phyloP scores from a whole-genome alignment of 306 rosid species.

The Rubus idaeus region DNA sequence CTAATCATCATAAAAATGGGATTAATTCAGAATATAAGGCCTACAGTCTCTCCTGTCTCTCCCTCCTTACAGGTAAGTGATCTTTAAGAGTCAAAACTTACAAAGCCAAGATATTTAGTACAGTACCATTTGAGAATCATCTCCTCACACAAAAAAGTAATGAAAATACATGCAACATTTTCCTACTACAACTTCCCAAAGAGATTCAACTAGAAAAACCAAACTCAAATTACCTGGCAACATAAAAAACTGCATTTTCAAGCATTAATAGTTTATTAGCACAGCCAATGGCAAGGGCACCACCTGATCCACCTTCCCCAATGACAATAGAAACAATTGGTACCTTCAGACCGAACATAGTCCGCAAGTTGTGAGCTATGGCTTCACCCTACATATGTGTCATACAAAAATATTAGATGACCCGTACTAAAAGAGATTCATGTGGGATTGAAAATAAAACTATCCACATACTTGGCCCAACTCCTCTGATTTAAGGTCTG shows the following conservation, averaged over 20 bases:
- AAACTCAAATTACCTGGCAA: conserved; percentile 71
- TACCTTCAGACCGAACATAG: conserved; percentile 95
- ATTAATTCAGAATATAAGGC: conserved; percentile 3
- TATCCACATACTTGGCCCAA: conserved; percentile 70
- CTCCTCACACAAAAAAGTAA: background rate
- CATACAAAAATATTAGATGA: conserved; percentile 29
- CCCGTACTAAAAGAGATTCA: conserved; percentile 22
- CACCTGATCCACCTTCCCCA: conserved; percentile 99
- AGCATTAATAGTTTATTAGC: conserved; percentile 94
- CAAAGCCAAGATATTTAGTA: conserved; percentile 11
- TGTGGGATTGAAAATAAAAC: conserved; percentile 16
- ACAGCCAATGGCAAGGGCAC: conserved; percentile 99
- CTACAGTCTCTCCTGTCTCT: conserved; percentile 12
- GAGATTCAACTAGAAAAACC: background rate
- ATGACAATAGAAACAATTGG: conserved; percentile 86
- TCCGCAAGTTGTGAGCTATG: conserved; percentile 85
- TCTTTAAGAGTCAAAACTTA: conserved; percentile 9
- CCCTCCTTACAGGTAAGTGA: conserved; percentile 3
- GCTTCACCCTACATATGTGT: conserved; percentile 88
- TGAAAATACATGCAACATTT: conserved; percentile 7
- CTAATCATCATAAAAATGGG: conserved; percentile 11
- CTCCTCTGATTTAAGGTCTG: conserved; percentile 92
- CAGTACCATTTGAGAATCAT: conserved; percentile 24
- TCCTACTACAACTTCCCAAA: background rate
- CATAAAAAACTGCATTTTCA: conserved; percentile 96